A percentile compares a stretch with the other conserved stretches of the same genome.
These are phyloP conservation scores for Ceratocystis diversiconidia DNA, from an alignment of 2,329 filamentous ascomycete species.

Conservation along the genomic window DNA sequence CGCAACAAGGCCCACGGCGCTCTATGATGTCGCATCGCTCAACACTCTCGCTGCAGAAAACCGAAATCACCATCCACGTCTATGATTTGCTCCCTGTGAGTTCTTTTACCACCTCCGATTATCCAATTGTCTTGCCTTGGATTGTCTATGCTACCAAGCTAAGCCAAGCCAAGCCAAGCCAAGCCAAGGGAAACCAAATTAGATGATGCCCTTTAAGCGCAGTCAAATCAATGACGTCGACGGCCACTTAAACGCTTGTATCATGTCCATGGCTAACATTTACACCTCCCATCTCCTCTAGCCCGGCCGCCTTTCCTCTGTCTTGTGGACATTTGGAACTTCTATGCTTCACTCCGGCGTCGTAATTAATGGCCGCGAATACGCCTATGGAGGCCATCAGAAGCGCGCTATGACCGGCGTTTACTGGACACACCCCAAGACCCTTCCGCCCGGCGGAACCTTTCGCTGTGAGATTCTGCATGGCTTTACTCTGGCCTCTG, in stretches of 20 bases:
- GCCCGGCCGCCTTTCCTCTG: conserved; percentile 59
- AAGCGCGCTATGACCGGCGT: conserved; percentile 58
- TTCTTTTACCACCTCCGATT: not conserved
- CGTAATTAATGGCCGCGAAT: conserved; percentile 66
- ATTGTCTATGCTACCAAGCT: conserved; percentile 32
- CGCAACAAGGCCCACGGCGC: conserved; percentile 31
- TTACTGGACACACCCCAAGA: conserved; percentile 63
- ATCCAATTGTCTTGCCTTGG: conserved; percentile 40
- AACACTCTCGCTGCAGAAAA: conserved; percentile 55
- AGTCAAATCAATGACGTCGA: conserved; percentile 7
- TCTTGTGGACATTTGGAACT: conserved; percentile 64
- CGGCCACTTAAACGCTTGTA: not conserved
- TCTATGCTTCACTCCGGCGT: conserved; percentile 72
- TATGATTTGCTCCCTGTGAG: conserved; percentile 62
- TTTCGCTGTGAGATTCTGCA: conserved; percentile 64
- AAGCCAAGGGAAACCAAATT: not conserved
- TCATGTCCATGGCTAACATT: not conserved
- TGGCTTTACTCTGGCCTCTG: conserved; percentile 58
- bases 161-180: not conserved
- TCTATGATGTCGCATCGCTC: conserved; percentile 40
- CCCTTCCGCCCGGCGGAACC: conserved; percentile 61
- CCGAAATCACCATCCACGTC: conserved; percentile 60
- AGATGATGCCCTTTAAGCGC: not conserved
- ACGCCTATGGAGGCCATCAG: conserved; percentile 74
- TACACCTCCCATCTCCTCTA: conserved; percentile 24